phyloP scores from a whole-genome alignment of 2,329 filamentous ascomycete species.

The Cadophora luteo-olivacea region DNA sequence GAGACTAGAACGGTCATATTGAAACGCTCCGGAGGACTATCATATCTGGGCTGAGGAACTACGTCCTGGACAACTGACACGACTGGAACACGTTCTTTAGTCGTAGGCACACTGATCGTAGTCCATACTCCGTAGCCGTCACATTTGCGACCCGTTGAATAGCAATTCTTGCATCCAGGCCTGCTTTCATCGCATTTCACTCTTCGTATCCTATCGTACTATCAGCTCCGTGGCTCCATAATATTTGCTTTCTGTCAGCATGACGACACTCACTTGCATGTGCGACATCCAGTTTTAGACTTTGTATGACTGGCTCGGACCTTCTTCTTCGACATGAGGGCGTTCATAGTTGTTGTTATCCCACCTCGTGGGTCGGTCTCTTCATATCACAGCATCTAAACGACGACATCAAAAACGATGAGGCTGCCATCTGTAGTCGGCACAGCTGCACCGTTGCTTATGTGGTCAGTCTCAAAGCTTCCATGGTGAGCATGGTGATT shows the following conservation, averaged over 20 bases:
- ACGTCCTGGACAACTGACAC: neutral
- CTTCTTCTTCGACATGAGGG: constrained; percentile 11
- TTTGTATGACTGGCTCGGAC: constrained; percentile 47
- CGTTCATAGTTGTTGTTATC: neutral
- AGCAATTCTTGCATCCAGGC: constrained; percentile 34
- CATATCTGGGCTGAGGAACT: neutral
- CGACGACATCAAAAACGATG: too few species aligned
- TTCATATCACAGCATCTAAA: neutral
- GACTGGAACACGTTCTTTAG: neutral
- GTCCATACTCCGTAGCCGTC: constrained; percentile 31
- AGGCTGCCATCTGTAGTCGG: neutral
- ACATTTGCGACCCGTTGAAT: constrained; percentile 36
- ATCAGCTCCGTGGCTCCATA: neutral
- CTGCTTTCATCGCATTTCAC: constrained; percentile 37
- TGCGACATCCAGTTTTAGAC: constrained; percentile 68
- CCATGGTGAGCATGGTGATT: neutral
- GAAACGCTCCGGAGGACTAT: neutral
- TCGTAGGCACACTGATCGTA: neutral
- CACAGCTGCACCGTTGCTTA: neutral
- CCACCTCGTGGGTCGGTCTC: neutral
- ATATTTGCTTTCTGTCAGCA: neutral
- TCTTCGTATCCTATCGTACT: constrained; percentile 20
- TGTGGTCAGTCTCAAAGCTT: neutral
- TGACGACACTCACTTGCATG: constrained; percentile 59
- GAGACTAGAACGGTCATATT: neutral